Evolutionary conservation across 164 flowering plant genomes (phyloP).

Genomic region (Vitis riparia): DNA sequence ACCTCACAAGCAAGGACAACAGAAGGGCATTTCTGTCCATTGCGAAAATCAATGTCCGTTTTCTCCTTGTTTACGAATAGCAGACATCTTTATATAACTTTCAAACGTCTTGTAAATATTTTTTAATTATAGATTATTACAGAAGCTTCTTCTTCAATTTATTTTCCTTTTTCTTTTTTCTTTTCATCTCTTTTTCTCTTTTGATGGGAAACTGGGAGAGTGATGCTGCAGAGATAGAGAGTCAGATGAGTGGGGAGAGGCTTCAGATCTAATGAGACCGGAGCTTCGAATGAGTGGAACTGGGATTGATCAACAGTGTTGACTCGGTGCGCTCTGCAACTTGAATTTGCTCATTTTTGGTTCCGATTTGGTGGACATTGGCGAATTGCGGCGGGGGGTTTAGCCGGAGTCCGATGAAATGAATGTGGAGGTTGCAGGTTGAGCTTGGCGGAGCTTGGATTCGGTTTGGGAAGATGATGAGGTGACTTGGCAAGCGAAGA

Average conservation of each 20-base stretch:
- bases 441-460: constrained; percentile 27
- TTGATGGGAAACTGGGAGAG: no score
- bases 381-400: constrained; percentile 7
- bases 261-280: constrained; percentile 20
- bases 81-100: background rate
- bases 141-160: constrained; percentile 35
- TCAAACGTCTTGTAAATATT: background rate
- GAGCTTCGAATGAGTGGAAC: background rate
- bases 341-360: background rate
- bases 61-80: no score
- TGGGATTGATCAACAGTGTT: constrained; percentile 10
- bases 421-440: constrained; percentile 5
- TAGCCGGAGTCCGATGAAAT: constrained; percentile 29
- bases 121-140: background rate
- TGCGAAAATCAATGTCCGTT: no score
- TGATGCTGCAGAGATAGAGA: constrained; percentile 10
- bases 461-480: constrained; percentile 8
- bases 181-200: constrained; percentile 5
- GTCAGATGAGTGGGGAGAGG: background rate
- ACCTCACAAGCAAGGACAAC: background rate
- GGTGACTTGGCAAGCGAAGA: constrained; percentile 33
- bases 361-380: constrained; percentile 13
- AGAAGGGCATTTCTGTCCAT: constrained; percentile 8
- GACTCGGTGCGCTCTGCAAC: constrained; percentile 1
- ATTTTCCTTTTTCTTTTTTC: background rate